Conservation (phyloP, 2,329 filamentous ascomycete species). For the Dothideomycetes sp. region DNA sequence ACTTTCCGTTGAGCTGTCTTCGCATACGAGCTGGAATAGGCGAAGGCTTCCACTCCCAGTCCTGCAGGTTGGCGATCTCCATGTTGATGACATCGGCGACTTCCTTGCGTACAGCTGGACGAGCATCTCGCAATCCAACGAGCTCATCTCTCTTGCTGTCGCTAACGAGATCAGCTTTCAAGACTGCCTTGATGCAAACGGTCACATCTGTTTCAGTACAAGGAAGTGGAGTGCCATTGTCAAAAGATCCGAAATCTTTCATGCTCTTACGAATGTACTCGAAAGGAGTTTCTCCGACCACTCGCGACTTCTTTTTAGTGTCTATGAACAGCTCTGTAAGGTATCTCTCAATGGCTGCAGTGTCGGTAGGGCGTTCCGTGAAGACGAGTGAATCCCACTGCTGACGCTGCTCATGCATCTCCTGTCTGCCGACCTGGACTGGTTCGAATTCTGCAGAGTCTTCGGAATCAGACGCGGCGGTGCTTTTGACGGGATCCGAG, state of each 20-base stretch:
- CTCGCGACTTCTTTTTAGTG: conserved; percentile 5
- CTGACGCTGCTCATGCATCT: conserved; percentile 34
- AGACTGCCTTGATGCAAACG: conserved; percentile 40
- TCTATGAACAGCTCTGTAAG: conserved; percentile 42
- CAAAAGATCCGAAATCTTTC: conserved; percentile 21
- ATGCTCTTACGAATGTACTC: conserved; percentile 20
- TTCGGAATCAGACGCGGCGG: not conserved
- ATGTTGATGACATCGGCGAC: conserved; percentile 51
- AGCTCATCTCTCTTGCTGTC: conserved; percentile 43
- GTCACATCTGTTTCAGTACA: conserved; percentile 36
- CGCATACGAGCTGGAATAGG: conserved; percentile 42
- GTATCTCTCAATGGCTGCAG: conserved; percentile 39
- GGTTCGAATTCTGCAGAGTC: conserved; percentile 33
- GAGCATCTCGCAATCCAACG: conserved; percentile 40
- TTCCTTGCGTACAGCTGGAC: conserved; percentile 42
- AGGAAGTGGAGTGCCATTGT: conserved; percentile 19
- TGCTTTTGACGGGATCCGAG: not conserved
- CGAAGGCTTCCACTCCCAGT: conserved; percentile 43
- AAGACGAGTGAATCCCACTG: conserved; percentile 52
- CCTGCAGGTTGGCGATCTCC: conserved; percentile 41
- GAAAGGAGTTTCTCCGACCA: conserved; percentile 22
- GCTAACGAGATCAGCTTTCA: conserved; percentile 42
- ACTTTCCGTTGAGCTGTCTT: conserved; percentile 48
- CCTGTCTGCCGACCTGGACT: conserved; percentile 28
- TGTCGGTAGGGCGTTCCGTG: conserved; percentile 37